Evolutionary conservation across 768 basidiomycete genomes (phyloP).

Genomic region (Pleurotus giganteus): DNA sequence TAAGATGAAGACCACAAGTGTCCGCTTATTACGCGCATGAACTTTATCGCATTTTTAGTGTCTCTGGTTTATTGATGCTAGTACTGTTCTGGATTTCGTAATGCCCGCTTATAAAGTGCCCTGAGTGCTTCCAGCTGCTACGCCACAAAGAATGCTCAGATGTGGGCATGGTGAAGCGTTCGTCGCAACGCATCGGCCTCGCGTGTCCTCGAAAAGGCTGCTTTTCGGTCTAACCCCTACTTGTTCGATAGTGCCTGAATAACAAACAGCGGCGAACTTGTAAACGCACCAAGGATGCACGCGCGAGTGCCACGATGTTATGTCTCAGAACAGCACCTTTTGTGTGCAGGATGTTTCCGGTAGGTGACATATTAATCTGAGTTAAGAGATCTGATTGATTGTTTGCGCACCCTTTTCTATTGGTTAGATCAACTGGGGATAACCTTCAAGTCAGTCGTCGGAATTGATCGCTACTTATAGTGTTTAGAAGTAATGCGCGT

Average conservation of each 20-base stretch:
- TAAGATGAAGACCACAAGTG: constrained; percentile 42
- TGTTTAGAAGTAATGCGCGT: constrained; percentile 8
- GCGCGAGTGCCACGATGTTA: too few relatives aligned
- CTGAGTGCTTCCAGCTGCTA: background rate
- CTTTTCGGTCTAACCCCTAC: background rate
- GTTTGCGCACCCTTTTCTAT: constrained; percentile 5
- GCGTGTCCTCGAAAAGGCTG: background rate
- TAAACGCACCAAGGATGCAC: too few relatives aligned
- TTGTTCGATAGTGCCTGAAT: background rate
- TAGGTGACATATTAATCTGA: constrained; percentile 5
- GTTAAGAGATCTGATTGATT: constrained; percentile 8
- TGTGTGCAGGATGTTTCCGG: background rate
- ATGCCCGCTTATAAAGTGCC: background rate
- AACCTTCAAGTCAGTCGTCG: constrained; percentile 5
- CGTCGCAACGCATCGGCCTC: background rate
- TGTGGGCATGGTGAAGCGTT: background rate
- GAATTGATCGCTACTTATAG: constrained; percentile 11
- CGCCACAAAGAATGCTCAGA: constrained; percentile 6
- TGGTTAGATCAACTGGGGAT: constrained; percentile 9
- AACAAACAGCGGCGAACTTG: constrained; percentile 3
- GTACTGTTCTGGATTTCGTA: constrained; percentile 7
- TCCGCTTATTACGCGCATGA: constrained; percentile 25
- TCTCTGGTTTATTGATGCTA: background rate
- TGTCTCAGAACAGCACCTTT: background rate
- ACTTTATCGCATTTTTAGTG: background rate